A percentile compares a stretch with the other conserved stretches of the same genome.
phyloP scores from a whole-genome alignment of 1,284 basidiomycete species.

The Microbotryum scabiosae region DNA sequence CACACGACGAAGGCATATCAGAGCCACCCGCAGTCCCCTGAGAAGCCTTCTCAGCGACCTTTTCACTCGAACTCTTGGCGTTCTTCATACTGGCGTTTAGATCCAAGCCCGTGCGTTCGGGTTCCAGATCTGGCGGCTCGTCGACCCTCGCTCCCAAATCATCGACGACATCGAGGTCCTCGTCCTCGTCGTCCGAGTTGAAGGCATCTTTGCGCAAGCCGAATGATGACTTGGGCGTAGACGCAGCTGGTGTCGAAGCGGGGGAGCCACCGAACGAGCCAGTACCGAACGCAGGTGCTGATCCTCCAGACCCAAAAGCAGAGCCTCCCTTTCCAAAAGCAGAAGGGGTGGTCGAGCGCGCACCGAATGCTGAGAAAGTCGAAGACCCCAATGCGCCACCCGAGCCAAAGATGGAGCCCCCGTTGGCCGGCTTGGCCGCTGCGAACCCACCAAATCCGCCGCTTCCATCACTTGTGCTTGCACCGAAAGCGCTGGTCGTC shows the following conservation, averaged over 20 bases:
- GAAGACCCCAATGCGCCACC: not conserved
- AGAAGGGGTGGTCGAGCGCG: not conserved
- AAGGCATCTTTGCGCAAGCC: slow-evolving; percentile 3
- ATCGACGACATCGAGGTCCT: not conserved
- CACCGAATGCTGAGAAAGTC: not conserved
- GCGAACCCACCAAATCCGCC: not conserved
- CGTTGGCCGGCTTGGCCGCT: not conserved
- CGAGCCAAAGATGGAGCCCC: not conserved
- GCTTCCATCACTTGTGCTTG: not conserved
- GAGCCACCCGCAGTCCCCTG: not conserved
- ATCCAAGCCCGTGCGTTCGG: slow-evolving; percentile 18
- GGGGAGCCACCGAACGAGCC: not conserved
- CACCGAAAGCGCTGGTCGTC: slow-evolving; percentile 6
- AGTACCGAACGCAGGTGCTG: not conserved
- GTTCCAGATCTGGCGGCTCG: slow-evolving; percentile 30
- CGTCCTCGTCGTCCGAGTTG: slow-evolving; percentile 11
- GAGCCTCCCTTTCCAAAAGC: not conserved
- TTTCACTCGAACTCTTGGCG: not conserved
- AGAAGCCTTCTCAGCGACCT: not conserved
- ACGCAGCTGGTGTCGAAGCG: not conserved
- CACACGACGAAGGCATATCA: not conserved
- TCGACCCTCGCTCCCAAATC: slow-evolving; percentile 11
- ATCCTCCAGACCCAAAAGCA: not conserved
- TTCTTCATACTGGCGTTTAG: slow-evolving; percentile 13
- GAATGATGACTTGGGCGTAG: slow-evolving; percentile 1